Conservation (phyloP, 164 flowering plant species). For the Sextonia rubra region DNA sequence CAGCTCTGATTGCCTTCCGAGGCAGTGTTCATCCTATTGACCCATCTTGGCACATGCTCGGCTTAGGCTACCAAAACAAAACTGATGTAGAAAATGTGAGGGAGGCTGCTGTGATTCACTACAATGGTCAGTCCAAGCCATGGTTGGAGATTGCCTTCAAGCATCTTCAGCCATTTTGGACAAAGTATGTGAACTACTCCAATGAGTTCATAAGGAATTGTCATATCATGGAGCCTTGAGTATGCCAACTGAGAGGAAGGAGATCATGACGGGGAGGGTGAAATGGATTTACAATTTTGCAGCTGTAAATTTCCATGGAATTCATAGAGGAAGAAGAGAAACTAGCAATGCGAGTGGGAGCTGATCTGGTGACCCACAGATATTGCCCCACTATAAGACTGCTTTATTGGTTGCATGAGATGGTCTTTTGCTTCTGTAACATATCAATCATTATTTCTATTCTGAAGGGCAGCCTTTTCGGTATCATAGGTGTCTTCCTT, state of each 20-base stretch:
- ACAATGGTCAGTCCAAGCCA: constrained; percentile 95
- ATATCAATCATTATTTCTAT: constrained; percentile 19
- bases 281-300: neutral
- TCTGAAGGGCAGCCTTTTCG: constrained; percentile 14
- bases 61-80: constrained; percentile 89
- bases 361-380: neutral
- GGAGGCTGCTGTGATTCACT: constrained; percentile 92
- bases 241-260: neutral
- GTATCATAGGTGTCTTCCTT: constrained; percentile 7
- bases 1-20: constrained; percentile 86
- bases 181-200: constrained; percentile 85
- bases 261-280: neutral
- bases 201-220: constrained; percentile 86
- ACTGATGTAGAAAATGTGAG: constrained; percentile 61
- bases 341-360: neutral
- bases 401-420: constrained; percentile 16
- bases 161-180: constrained; percentile 95
- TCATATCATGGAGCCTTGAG: constrained; percentile 69
- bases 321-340: constrained; percentile 12
- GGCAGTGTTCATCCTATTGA: constrained; percentile 93
- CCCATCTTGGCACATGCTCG: constrained; percentile 95
- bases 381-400: constrained; percentile 9
- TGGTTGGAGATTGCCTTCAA: constrained; percentile 92
- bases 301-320: constrained; percentile 5
- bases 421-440: constrained; percentile 27